Evolutionary conservation across 306 rosid genomes (phyloP).

Genomic region (Medicago arabica): DNA sequence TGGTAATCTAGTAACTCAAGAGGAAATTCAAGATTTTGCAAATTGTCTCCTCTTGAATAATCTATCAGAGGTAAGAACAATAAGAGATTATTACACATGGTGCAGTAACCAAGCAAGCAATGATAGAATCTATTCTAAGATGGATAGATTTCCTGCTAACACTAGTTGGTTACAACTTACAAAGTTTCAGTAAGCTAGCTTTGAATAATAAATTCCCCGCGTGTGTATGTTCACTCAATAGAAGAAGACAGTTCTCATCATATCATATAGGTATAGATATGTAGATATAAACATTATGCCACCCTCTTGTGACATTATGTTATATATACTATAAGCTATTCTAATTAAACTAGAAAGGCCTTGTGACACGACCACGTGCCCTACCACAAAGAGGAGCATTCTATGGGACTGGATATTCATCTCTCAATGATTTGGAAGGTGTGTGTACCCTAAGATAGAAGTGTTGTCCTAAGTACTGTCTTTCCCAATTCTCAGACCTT

Average conservation of each 20-base stretch:
- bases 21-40: too few relatives aligned
- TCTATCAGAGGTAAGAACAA: too few relatives aligned
- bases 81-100: too few relatives aligned
- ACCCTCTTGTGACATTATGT: slow-evolving; percentile 67
- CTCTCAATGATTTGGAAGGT: slow-evolving; percentile 70
- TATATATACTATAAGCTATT: neutral
- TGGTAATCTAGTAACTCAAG: too few relatives aligned
- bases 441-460: slow-evolving; percentile 84
- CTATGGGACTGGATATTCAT: slow-evolving; percentile 78
- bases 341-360: slow-evolving; percentile 51
- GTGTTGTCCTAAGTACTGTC: slow-evolving; percentile 97
- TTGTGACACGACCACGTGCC: slow-evolving; percentile 78
- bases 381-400: slow-evolving; percentile 90
- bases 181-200: slow-evolving; percentile 37
- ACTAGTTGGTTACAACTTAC: too few relatives aligned
- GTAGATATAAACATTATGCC: slow-evolving; percentile 38
- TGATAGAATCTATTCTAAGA: too few relatives aligned
- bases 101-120: too few relatives aligned
- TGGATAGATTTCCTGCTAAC: too few relatives aligned
- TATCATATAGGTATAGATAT: slow-evolving; percentile 1
- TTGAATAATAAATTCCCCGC: slow-evolving; percentile 30
- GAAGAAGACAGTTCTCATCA: slow-evolving; percentile 16
- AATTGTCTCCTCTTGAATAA: too few relatives aligned
- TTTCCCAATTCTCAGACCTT: slow-evolving; percentile 88
- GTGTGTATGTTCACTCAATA: neutral